These are phyloP conservation scores for Gonium pectorale DNA, from an alignment of 139 green algal species.

Conservation along the genomic window DNA sequence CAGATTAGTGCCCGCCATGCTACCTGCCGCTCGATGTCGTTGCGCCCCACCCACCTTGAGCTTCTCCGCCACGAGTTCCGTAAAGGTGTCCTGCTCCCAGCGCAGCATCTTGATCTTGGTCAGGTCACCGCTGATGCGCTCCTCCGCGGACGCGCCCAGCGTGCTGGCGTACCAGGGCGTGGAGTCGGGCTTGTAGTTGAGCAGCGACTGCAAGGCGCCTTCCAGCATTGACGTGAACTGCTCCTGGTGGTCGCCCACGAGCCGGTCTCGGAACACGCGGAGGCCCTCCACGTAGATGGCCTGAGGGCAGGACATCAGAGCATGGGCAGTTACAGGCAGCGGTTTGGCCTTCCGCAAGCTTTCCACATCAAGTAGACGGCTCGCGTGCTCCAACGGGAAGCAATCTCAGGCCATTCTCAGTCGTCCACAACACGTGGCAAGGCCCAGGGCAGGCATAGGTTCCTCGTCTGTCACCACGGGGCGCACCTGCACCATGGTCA, in stretches of 20 bases:
- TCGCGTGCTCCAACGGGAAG: too few species aligned
- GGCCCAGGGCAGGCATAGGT: too few species aligned
- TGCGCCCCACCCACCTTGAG: conserved; percentile 46
- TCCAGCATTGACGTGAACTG: neutral
- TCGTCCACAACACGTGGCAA: too few species aligned
- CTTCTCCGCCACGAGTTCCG: conserved; percentile 65
- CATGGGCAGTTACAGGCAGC: too few species aligned
- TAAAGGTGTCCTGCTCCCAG: conserved; percentile 63
- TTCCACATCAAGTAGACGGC: too few species aligned
- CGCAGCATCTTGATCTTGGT: conserved; percentile 47
- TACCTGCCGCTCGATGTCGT: too few species aligned
- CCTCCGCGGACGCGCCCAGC: conserved; percentile 49
- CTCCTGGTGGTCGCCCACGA: conserved; percentile 57
- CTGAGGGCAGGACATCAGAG: conserved; percentile 42
- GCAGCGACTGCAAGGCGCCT: conserved; percentile 7
- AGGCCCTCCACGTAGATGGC: conserved; percentile 68
- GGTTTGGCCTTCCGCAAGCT: too few species aligned
- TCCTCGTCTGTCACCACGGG: neutral
- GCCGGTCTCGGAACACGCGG: conserved; percentile 73
- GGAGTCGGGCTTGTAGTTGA: conserved; percentile 40
- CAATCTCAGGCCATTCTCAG: too few species aligned
- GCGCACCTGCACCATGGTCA: conserved; percentile 45
- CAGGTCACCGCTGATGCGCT: conserved; percentile 52
- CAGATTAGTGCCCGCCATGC: too few species aligned
- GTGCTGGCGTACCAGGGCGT: conserved; percentile 51